These are phyloP conservation scores for Quillaja saponaria DNA, from an alignment of 306 rosid species.

Conservation along the genomic window DNA sequence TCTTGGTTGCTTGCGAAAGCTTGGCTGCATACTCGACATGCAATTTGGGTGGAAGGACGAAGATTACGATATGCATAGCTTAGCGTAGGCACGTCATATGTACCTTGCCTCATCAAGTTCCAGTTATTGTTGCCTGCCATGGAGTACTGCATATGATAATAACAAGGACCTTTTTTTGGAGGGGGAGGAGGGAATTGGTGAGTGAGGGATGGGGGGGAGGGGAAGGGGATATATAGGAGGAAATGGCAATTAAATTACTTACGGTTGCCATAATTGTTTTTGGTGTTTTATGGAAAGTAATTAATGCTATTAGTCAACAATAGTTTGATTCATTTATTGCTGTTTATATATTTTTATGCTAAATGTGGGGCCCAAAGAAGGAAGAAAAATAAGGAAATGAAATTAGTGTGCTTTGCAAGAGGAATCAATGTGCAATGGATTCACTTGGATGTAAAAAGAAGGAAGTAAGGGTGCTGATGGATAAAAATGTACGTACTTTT, in stretches of 20 bases:
- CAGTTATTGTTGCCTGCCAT: constrained; percentile 4
- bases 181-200: too few species aligned
- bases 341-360: constrained; percentile 17
- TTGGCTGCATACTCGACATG: constrained; percentile 55
- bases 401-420: too few species aligned
- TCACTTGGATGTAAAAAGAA: too few species aligned
- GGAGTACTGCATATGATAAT: too few species aligned
- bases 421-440: too few species aligned
- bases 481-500: too few species aligned
- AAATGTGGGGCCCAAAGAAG: neutral
- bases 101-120: constrained; percentile 16
- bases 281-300: constrained; percentile 3
- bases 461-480: too few species aligned
- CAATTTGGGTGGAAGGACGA: constrained; percentile 5
- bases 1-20: constrained; percentile 42
- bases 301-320: constrained; percentile 19
- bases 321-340: constrained; percentile 30
- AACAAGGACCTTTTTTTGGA: too few species aligned
- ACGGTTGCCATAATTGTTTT: constrained; percentile 11
- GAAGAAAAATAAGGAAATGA: too few species aligned
- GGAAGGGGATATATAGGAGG: too few species aligned
- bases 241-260: constrained; percentile 10
- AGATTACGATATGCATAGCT: neutral
- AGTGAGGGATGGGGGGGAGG: too few species aligned
- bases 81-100: neutral